Evolutionary conservation across 2,329 filamentous ascomycete genomes (phyloP), one percentile per base, ranked within the genome.

Genomic region (Botrytis aclada): DNA sequence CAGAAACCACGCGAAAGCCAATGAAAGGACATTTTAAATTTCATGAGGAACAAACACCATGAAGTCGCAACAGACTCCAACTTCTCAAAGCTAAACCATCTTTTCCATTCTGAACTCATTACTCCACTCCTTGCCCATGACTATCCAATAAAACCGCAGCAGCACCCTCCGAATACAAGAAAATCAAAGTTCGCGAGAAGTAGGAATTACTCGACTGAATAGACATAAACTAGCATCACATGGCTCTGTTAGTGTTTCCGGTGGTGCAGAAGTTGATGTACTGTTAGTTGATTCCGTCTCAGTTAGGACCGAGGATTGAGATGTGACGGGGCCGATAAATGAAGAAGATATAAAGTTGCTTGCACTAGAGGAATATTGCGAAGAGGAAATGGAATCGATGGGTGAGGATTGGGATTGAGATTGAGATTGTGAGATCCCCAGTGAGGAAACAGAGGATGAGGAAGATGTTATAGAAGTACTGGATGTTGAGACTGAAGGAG

Each of bases 151-250:
- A 54, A 51, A 25, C 4, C 22, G 4, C 3, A 4, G 1, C 7
- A 47, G 2, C 10, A 47, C 4, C 12, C 10, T 16, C 14, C 2
- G 1, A 20, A n/a, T 37, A 14, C 2, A 37, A 25, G 16, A 37
- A 47, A 51, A 56, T 67, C 9, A 72, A 67, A 72, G 70, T 6
- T 72, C 70, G 20, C 70, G 56, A 32, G 62, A 72, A 29, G 39
- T 72, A n/a, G 70, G 70, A 20, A 45, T 18, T 12, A 47, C 62
- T 45, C 62, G 62, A 72, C 70, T 60, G 2, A 67, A 67, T 10
- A 67, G 32, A 60, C 62, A 72, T 51, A 72, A 39, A 60, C 62
- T 67, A 34, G 47, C 51, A 16, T 60, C 14, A 22, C 51, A 72
- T 37, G 47, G 16, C 6, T 45, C 37, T 3, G 20, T 14, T 4